phyloP scores from a whole-genome alignment of 371 early-diverging fungal genomes.

The Amoeboaphelidium protococcarum region DNA sequence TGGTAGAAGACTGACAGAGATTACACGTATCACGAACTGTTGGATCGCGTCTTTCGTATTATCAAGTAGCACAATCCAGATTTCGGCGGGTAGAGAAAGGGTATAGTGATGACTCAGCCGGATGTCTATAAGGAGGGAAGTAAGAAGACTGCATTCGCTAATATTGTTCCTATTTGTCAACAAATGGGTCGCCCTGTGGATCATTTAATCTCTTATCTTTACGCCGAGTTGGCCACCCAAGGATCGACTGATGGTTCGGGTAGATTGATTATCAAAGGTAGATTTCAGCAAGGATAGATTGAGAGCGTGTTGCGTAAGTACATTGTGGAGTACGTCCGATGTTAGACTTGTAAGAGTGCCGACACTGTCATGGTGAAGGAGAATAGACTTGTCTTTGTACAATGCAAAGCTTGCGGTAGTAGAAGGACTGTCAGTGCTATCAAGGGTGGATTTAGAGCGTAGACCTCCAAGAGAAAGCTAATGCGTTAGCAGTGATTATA shows the following conservation, averaged over 20 bases:
- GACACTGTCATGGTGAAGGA: constrained; percentile 91
- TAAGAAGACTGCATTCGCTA: constrained; percentile 86
- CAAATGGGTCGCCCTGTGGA: constrained; percentile 81
- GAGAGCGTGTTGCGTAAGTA: constrained; percentile 94
- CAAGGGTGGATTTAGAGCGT: constrained; percentile 93
- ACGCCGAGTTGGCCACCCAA: constrained; percentile 91
- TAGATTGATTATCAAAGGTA: constrained; percentile 89
- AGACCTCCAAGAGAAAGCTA: constrained; percentile 11
- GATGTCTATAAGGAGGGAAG: constrained; percentile 72
- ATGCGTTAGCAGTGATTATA: no score
- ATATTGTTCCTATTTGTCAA: constrained; percentile 72
- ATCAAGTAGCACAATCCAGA: constrained; percentile 86
- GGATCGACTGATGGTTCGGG: constrained; percentile 89
- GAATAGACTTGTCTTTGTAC: constrained; percentile 88
- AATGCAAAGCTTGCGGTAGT: constrained; percentile 94
- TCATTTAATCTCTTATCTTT: constrained; percentile 92
- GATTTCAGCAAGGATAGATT: constrained; percentile 96
- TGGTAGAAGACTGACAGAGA: neutral
- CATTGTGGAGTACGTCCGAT: constrained; percentile 96
- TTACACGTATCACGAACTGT: constrained; percentile 21
- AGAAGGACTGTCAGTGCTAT: constrained; percentile 89
- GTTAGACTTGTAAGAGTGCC: constrained; percentile 95
- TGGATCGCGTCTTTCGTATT: constrained; percentile 68
- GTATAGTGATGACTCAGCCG: constrained; percentile 79
- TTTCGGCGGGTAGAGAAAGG: constrained; percentile 63